Conservation (phyloP, 2,329 filamentous ascomycete genomes). For the Sphaerostilbella broomeana region DNA sequence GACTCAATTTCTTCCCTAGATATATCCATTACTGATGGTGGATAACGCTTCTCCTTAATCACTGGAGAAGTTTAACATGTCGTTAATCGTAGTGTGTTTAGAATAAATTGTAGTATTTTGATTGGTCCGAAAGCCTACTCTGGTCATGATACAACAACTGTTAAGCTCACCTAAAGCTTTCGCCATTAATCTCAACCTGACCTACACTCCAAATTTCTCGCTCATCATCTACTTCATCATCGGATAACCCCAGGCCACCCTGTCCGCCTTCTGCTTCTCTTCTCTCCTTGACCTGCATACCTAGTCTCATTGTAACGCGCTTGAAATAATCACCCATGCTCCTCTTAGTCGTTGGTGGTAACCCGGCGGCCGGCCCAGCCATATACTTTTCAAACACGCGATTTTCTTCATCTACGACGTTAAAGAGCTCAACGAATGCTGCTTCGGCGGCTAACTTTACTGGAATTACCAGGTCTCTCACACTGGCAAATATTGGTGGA, state of each 20-base stretch:
- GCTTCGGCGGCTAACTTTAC: conserved; percentile 94
- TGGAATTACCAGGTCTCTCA: conserved; percentile 86
- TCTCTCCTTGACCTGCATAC: conserved; percentile 80
- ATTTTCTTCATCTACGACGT: conserved; percentile 78
- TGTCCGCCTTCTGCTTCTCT: conserved; percentile 86
- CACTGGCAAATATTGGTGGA: conserved; percentile 77
- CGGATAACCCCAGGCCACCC: conserved; percentile 76
- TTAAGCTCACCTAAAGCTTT: conserved; percentile 37
- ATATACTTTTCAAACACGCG: conserved; percentile 90
- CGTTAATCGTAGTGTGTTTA: no score
- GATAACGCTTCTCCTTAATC: no score
- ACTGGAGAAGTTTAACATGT: no score
- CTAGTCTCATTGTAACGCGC: conserved; percentile 76
- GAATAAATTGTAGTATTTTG: no score
- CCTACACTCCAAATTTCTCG: conserved; percentile 94
- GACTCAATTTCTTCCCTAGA: no score
- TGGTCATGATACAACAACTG: no score
- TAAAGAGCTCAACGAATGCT: conserved; percentile 85
- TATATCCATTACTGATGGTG: no score
- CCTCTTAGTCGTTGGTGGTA: conserved; percentile 69
- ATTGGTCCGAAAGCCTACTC: no score
- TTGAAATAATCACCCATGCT: conserved; percentile 98
- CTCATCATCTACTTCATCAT: conserved; percentile 91
- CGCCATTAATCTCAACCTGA: conserved; percentile 70
- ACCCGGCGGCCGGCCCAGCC: conserved; percentile 55